A percentile compares a stretch with the other conserved stretches of the same genome.
Conservation (phyloP, 768 basidiomycete genomes). For the Austroboletus festivus region DNA sequence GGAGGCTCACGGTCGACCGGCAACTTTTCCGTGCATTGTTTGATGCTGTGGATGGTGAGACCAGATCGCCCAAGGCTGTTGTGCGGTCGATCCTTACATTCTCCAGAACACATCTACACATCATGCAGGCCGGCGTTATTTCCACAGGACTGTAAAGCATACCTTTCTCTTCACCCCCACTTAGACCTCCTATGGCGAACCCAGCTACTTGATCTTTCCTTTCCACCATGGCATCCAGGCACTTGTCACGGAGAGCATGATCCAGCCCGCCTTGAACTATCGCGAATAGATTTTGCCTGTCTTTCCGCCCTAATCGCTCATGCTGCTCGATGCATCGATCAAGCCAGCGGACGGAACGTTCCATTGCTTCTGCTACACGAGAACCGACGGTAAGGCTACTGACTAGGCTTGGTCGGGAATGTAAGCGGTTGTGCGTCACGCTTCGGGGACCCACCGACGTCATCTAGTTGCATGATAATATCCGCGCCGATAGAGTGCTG, state of each 20-base stretch:
- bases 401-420: slow-evolving; percentile 41
- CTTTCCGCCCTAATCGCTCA: slow-evolving; percentile 58
- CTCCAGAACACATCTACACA: slow-evolving; percentile 75
- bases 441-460: slow-evolving; percentile 61
- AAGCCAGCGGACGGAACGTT: slow-evolving; percentile 84
- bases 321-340: slow-evolving; percentile 84
- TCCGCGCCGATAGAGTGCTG: slow-evolving; percentile 91
- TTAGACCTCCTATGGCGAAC: slow-evolving; percentile 87
- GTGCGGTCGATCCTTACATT: slow-evolving; percentile 48
- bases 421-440: not conserved
- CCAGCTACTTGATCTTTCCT: slow-evolving; percentile 78
- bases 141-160: slow-evolving; percentile 11
- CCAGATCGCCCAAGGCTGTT: not conserved
- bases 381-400: slow-evolving; percentile 77
- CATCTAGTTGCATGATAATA: slow-evolving; percentile 94
- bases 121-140: slow-evolving; percentile 1
- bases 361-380: slow-evolving; percentile 85
- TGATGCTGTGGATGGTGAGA: slow-evolving; percentile 50
- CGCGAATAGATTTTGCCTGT: slow-evolving; percentile 82
- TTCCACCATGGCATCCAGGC: slow-evolving; percentile 78
- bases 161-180: slow-evolving; percentile 93
- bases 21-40: slow-evolving; percentile 74
- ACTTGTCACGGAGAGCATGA: slow-evolving; percentile 63
- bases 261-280: slow-evolving; percentile 90
- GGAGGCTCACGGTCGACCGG: slow-evolving; percentile 66